Conservation (phyloP, 768 basidiomycete genomes). For the Trametes coccinea region DNA sequence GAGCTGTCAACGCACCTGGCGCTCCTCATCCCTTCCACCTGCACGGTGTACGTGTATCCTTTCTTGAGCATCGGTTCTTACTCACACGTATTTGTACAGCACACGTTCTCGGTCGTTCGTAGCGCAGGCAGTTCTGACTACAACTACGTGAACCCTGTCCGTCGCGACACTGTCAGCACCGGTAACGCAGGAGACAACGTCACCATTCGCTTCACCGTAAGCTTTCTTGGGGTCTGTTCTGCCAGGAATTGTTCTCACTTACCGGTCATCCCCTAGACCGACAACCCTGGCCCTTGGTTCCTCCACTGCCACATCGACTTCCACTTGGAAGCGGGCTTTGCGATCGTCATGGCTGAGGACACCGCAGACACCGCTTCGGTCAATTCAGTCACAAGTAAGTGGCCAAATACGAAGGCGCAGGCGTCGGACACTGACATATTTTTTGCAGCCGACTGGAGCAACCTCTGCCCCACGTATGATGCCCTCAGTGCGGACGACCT, state of each 20-base stretch:
- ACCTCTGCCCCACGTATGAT: slow-evolving; percentile 20
- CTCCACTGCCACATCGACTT: slow-evolving; percentile 51
- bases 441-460: slow-evolving; percentile 13
- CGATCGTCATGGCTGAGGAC: slow-evolving; percentile 44
- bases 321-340: slow-evolving; percentile 47
- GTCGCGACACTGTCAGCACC: slow-evolving; percentile 35
- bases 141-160: slow-evolving; percentile 40
- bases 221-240: neutral
- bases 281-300: slow-evolving; percentile 33
- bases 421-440: neutral
- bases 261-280: slow-evolving; percentile 8
- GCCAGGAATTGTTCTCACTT: too few relatives aligned
- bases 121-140: slow-evolving; percentile 31
- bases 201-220: slow-evolving; percentile 30
- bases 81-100: slow-evolving; percentile 29
- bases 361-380: slow-evolving; percentile 20
- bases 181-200: slow-evolving; percentile 28
- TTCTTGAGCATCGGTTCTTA: neutral
- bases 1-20: slow-evolving; percentile 40
- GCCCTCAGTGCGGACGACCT: neutral
- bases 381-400: slow-evolving; percentile 23
- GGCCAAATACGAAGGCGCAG: neutral
- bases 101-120: slow-evolving; percentile 42
- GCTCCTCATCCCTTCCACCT: slow-evolving; percentile 46
- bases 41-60: slow-evolving; percentile 37